Base-by-base conservation (phyloP, 2,329 filamentous ascomycete species). In the Apiospora arundinis region DNA sequence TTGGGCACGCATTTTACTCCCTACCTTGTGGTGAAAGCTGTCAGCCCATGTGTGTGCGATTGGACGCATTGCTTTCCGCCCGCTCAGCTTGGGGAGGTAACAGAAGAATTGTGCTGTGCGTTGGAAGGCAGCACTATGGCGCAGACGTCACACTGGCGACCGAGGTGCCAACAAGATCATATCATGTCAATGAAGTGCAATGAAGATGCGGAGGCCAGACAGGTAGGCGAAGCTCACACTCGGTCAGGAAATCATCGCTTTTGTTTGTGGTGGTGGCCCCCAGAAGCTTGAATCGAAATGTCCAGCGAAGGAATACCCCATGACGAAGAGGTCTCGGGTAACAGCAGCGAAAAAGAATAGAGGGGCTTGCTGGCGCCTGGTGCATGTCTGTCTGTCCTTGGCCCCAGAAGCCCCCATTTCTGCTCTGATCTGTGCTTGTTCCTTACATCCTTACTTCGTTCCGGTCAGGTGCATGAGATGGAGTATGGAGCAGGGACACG, bases 391-490 rank as follows among this genome's bases (percentile, higher is more conserved):
- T 11, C 28, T 42, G 40, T 42, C 28, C 28, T 40, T 63, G 32
- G 56, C 56, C 56, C 56, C 56, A 37, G 32, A 63, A 63, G 56
- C 56, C 56, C 56, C 56, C 56, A 63, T 63, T 9, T 40, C 56
- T 63, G 32, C 56, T 63, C 56, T 63, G 56, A 16, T 40, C 56
- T 21, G 56, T 40, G 28, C n/a, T 37, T 12, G 9, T 12, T 40
- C 32, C 56, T 60, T 60, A 60, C 52, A 37, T 40, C 32, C 56
- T 60, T 60, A 60, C 52, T 60, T 60, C 28, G 28, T 45, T 45
- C 42, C 42, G 42, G 42, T 16, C 42, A 45, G 42, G 40, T 4
- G 40, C 40, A 42, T 42, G 45, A 11, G n/a, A 49, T n/a, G 46
- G 46, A 12, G n/a, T 21, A 49, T n/a, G 46, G 46, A 12, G 32